Evolutionary conservation across 2,329 filamentous ascomycete species (phyloP).

Genomic region (Apiospora malaysiana): DNA sequence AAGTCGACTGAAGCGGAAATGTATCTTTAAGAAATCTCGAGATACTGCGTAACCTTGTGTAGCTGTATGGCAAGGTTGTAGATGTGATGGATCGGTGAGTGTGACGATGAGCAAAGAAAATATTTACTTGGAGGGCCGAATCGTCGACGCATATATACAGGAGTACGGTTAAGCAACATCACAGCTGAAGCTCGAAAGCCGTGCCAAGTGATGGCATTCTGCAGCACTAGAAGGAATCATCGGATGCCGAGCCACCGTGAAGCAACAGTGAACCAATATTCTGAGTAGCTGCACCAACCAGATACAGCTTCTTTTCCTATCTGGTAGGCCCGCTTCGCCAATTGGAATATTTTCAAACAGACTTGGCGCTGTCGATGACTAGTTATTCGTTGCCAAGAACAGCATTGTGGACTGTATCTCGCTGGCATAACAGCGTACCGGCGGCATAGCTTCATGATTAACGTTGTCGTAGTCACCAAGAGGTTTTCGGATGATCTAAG

Average conservation of each 20-base stretch:
- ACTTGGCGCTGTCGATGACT: not conserved
- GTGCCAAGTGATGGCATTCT: not conserved
- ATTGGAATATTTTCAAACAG: slow-evolving; percentile 12
- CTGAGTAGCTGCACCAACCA: slow-evolving; percentile 1
- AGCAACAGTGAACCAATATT: not conserved
- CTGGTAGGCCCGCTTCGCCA: not conserved
- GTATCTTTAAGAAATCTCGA: not conserved
- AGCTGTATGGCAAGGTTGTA: not conserved
- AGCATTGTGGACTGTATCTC: not conserved
- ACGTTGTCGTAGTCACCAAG: not conserved
- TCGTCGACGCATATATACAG: not conserved
- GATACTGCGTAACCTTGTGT: not conserved
- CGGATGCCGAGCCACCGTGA: slow-evolving; percentile 11
- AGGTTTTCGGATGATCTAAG: not conserved
- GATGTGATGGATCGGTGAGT: not conserved
- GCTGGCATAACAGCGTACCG: slow-evolving; percentile 5
- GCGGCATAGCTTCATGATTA: not conserved
- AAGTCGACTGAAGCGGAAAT: not conserved
- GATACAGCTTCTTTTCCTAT: not conserved
- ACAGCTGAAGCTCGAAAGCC: not conserved
- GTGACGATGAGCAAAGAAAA: not conserved
- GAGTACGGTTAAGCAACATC: not conserved
- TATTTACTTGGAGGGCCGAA: not conserved
- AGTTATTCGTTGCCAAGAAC: not conserved
- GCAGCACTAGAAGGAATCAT: not conserved